phyloP scores from a whole-genome alignment of 192 early-diverging fungal genomes.

The Linnemannia hyalina region DNA sequence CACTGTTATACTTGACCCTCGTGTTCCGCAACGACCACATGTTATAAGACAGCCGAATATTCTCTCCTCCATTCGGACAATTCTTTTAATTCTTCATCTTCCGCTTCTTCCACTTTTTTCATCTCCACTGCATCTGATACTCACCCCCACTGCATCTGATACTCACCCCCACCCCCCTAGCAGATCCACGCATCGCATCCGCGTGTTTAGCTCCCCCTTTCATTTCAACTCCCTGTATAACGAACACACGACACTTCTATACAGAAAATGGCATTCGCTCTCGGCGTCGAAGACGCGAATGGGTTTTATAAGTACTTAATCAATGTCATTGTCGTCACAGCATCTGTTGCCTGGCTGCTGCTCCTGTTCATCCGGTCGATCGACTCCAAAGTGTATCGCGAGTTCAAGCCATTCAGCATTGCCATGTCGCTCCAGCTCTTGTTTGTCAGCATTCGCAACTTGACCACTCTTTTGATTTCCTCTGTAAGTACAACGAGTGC shows the following conservation, averaged over 20 bases:
- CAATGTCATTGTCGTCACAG: conserved; percentile 36
- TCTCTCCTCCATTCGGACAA: neutral
- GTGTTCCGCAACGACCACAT: neutral
- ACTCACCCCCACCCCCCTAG: neutral
- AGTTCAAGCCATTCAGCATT: conserved; percentile 44
- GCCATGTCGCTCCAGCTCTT: conserved; percentile 48
- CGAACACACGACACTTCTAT: neutral
- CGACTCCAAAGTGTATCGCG: conserved; percentile 24
- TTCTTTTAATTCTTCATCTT: neutral
- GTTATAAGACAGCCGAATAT: neutral
- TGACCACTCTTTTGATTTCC: conserved; percentile 42
- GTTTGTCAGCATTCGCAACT: conserved; percentile 41
- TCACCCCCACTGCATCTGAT: too few relatives aligned
- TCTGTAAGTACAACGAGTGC: conserved; percentile 19
- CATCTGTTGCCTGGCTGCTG: conserved; percentile 30
- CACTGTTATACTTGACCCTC: neutral
- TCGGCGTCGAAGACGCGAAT: conserved; percentile 28
- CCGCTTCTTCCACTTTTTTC: neutral
- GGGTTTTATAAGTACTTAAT: conserved; percentile 43
- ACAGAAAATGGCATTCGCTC: conserved; percentile 16
- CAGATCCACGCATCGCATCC: neutral
- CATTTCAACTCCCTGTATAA: neutral
- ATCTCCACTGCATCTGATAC: neutral
- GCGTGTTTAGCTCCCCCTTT: neutral
- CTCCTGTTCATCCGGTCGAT: conserved; percentile 35